These are phyloP conservation scores for Pseudogymnoascus verrucosus DNA, from an alignment of 2,329 filamentous ascomycete genomes.

Conservation along the genomic window DNA sequence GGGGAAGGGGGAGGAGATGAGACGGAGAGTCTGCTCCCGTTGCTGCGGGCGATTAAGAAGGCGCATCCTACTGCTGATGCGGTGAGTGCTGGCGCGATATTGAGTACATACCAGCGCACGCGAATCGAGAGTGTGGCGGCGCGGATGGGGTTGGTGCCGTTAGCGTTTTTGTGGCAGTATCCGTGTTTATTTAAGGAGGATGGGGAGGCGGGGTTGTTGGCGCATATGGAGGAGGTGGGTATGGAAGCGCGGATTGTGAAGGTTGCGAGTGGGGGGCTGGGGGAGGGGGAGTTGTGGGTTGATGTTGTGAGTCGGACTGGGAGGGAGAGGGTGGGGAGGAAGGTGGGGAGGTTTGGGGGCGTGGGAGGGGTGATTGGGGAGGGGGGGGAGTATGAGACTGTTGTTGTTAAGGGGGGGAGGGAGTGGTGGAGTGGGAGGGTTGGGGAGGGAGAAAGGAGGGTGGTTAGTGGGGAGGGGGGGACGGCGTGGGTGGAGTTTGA, in stretches of 20 bases:
- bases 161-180: slow-evolving; percentile 92
- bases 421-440: slow-evolving; percentile 68
- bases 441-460: slow-evolving; percentile 40
- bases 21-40: slow-evolving; percentile 75
- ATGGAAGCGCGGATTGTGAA: slow-evolving; percentile 92
- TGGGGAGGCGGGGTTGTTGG: slow-evolving; percentile 47
- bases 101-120: slow-evolving; percentile 93
- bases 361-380: slow-evolving; percentile 75
- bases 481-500: slow-evolving; percentile 62
- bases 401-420: slow-evolving; percentile 45
- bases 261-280: slow-evolving; percentile 82
- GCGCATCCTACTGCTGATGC: slow-evolving; percentile 77
- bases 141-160: slow-evolving; percentile 72
- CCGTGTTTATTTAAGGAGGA: slow-evolving; percentile 60
- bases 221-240: slow-evolving; percentile 70
- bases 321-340: too few species aligned
- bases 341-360: slow-evolving; percentile 60
- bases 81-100: slow-evolving; percentile 80
- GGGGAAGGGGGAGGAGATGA: slow-evolving; percentile 51
- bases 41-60: slow-evolving; percentile 59
- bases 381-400: slow-evolving; percentile 47
- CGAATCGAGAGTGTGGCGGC: slow-evolving; percentile 85
- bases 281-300: too few species aligned
- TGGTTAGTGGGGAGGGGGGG: slow-evolving; percentile 65
- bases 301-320: too few species aligned